Evolutionary conservation across 2,329 filamentous ascomycete species (phyloP).

Genomic region (Teratosphaeria pseudoeucalypti): DNA sequence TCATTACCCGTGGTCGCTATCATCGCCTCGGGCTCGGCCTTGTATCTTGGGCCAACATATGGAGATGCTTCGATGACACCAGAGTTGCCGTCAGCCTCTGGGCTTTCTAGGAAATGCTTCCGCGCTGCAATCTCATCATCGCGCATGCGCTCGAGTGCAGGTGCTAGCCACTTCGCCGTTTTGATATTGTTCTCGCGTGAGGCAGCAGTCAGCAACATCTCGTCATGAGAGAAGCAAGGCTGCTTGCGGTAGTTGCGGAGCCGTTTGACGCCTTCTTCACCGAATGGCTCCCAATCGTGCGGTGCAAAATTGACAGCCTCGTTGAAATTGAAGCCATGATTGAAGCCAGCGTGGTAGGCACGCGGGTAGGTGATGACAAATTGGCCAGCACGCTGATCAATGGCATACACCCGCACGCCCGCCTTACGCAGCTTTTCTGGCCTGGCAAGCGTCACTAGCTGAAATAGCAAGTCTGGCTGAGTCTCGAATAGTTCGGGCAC

Average conservation of each 20-base stretch:
- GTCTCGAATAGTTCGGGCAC: slow-evolving; percentile 95
- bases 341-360: slow-evolving; percentile 96
- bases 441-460: slow-evolving; percentile 89
- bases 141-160: slow-evolving; percentile 69
- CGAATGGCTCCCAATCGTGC: slow-evolving; percentile 87
- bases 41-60: slow-evolving; percentile 28
- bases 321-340: slow-evolving; percentile 97
- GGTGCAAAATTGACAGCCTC: slow-evolving; percentile 98
- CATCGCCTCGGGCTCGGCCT: slow-evolving; percentile 45
- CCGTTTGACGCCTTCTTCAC: slow-evolving; percentile 73
- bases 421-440: slow-evolving; percentile 89
- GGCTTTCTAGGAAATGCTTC: slow-evolving; percentile 53
- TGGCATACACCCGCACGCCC: slow-evolving; percentile 81
- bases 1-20: slow-evolving; percentile 56
- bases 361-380: slow-evolving; percentile 95
- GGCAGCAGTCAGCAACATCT: slow-evolving; percentile 82
- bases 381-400: slow-evolving; percentile 93
- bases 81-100: slow-evolving; percentile 31
- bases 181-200: slow-evolving; percentile 70
- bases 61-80: slow-evolving; percentile 22
- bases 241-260: slow-evolving; percentile 81
- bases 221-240: slow-evolving; percentile 95
- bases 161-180: slow-evolving; percentile 89
- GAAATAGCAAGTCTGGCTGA: slow-evolving; percentile 90
- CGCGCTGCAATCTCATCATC: slow-evolving; percentile 62